Percentiles rank a stretch among this genome's conserved stretches.
Conservation (phyloP, 1,284 basidiomycete species). For the Calocybe gambosa region DNA sequence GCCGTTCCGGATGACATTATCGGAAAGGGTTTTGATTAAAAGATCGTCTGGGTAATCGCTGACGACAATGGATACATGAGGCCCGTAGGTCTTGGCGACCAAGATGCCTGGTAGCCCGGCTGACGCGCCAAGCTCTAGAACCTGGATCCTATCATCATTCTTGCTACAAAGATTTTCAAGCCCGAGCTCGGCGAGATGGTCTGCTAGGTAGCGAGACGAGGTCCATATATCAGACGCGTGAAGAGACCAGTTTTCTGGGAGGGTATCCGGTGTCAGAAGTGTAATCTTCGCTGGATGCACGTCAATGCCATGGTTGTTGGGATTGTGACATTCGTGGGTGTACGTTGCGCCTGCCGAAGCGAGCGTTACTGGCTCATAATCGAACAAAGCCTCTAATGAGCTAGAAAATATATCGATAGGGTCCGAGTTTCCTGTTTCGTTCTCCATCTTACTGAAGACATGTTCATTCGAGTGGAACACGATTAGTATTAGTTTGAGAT, state of each 20-base stretch:
- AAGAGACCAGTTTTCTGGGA: slow-evolving; percentile 61
- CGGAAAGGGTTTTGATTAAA: slow-evolving; percentile 52
- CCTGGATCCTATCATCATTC: slow-evolving; percentile 21
- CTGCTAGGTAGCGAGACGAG: slow-evolving; percentile 57
- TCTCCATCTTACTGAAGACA: slow-evolving; percentile 10
- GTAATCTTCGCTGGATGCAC: slow-evolving; percentile 19
- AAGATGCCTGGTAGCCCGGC: slow-evolving; percentile 67
- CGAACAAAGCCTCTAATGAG: slow-evolving; percentile 56
- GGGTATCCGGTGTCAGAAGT: slow-evolving; percentile 57
- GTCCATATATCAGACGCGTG: slow-evolving; percentile 74
- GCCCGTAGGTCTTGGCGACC: slow-evolving; percentile 42
- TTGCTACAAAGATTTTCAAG: slow-evolving; percentile 21
- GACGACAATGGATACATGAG: slow-evolving; percentile 38
- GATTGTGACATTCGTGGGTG: slow-evolving; percentile 28
- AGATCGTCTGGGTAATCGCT: slow-evolving; percentile 68
- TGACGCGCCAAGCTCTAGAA: slow-evolving; percentile 70
- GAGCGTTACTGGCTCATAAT: slow-evolving; percentile 51
- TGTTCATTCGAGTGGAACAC: neutral
- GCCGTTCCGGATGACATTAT: slow-evolving; percentile 49
- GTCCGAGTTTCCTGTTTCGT: slow-evolving; percentile 22
- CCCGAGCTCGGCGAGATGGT: slow-evolving; percentile 46
- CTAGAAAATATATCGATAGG: slow-evolving; percentile 61
- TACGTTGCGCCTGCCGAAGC: slow-evolving; percentile 47
- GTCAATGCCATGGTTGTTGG: slow-evolving; percentile 13
- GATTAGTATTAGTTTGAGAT: neutral